Evolutionary conservation across 2,329 filamentous ascomycete genomes (phyloP), one percentile per base, ranked within the genome.

Genomic region (Nemania sp.): DNA sequence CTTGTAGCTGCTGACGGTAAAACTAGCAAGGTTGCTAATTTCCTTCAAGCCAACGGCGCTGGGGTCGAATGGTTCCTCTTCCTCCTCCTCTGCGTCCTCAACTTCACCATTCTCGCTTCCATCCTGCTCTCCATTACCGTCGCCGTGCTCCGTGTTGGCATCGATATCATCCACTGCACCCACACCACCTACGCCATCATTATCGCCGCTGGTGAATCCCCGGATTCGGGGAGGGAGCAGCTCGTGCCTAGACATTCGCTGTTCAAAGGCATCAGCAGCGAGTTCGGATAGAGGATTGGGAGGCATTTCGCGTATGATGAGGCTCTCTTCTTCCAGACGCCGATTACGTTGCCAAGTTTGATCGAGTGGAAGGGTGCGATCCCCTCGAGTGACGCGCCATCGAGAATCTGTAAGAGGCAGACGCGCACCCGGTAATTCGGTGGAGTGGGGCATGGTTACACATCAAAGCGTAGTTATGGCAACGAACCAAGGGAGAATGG

Each of bases 1-100:
- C 76, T 95, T 95, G 71, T 87, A 87, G 70, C 87, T 91, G 73
- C 88, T 91, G 67, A 94, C 90, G 11, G 90, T 93, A 81, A 92
- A 94, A 65, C 88, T 90, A 34, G 90, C 91, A 18, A 95, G 82
- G 64, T 92, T 92, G 68, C 89, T 91, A 72, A 95, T 94, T 73
- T 95, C 91, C 73, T 92, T 93, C 63, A 94, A 79, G 45, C 87
- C 81, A 11, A 82, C 72, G 17, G 81, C 81, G 17, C 80, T 76
- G 13, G 86, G 78, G 57, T 87, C 80, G 54, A 87, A 83, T 0
- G 73, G 70, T 4, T 71, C 65, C 17, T 69, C 71, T 17, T 76
- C 77, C n/a, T 79, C 75, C 11, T 77, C 76, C 32, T 78, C 74
- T 5, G 65, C 74, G 12, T 74, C 72, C 1, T 77, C 78, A 12